Evolutionary conservation across 495 filamentous ascomycete genomes (phyloP), one percentile per base, ranked within the genome.

Genomic region (Hypoxylon crocopeplum): DNA sequence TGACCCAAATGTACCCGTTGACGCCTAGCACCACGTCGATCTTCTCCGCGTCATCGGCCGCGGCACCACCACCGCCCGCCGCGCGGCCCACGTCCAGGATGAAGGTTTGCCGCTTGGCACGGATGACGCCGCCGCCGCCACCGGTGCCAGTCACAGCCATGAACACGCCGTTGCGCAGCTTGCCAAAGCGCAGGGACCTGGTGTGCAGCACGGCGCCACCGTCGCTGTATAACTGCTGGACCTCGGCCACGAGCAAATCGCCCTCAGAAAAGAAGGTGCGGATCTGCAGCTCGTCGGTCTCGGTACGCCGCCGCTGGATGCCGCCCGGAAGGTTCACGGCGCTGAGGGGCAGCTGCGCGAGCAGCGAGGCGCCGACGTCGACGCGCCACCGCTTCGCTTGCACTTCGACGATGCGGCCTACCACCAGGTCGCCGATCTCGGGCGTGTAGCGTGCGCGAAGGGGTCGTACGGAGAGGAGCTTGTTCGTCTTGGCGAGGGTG

Each of bases 271-370:
- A 97, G 69, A 96, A 97, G 5, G 83, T 91, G 16, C 94, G 84
- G 67, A 98, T 97, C 66, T 97, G 92, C 54, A 98, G 79, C 74
- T 98, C 95, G 69, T 98, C 94, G 4, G 93, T 92, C 62, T 88
- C 90, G 3, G 94, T 98, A 58, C 94, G 81, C 65, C 91, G 89
- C 24, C 94, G 84, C 64, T 97, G 81, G 64, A 97, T 96, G 25
- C 94, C 93, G 41, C 94, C 94, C 7, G 94, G 95, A 1, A 98
- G 77, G 68, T 98, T 98, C 73, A 98, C 98, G 32, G 90, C 87
- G 42, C 82, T 86, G 5, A 98, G 82, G 5, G 91, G 92, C 0
- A 98, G 83, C 16, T 85, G 78, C 0, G 93, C 93, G 1, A 96
- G 86, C 29, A 93, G 82, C 0, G 91, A 87, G 15, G 88, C 87